Evolutionary conservation across 2,329 filamentous ascomycete species (phyloP).

Genomic region (Talaromyces sp.): DNA sequence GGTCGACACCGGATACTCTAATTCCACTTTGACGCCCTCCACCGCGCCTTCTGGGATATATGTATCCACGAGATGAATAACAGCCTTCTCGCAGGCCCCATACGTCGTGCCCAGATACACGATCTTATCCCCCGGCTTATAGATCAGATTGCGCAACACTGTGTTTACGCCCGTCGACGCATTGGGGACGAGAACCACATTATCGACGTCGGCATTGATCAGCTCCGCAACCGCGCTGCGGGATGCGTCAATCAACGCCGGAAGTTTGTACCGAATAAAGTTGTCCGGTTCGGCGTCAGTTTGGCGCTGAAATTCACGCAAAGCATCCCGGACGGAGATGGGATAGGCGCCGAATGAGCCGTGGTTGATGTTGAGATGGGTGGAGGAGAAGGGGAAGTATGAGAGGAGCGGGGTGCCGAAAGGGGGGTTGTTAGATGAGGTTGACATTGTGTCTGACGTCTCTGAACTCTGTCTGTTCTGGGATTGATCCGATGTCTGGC

Average conservation of each 20-base stretch:
- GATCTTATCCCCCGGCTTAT: constrained; percentile 67
- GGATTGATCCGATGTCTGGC: neutral
- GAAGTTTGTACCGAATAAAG: constrained; percentile 71
- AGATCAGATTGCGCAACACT: constrained; percentile 70
- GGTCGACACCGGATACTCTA: constrained; percentile 69
- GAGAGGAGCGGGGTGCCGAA: constrained; percentile 2
- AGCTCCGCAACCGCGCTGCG: constrained; percentile 55
- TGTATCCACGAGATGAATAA: constrained; percentile 70
- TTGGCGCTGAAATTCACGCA: constrained; percentile 63
- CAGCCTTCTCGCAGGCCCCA: constrained; percentile 69
- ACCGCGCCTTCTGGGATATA: constrained; percentile 44
- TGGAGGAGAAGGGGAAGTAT: constrained; percentile 46
- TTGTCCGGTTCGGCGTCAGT: constrained; percentile 69
- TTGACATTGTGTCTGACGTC: neutral
- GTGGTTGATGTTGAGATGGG: constrained; percentile 19
- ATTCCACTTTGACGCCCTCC: constrained; percentile 52
- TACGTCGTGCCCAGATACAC: constrained; percentile 78
- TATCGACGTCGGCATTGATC: constrained; percentile 59
- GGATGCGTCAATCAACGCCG: constrained; percentile 61
- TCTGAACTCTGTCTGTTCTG: neutral
- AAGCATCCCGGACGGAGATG: constrained; percentile 55
- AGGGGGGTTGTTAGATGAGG: neutral
- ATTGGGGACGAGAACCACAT: constrained; percentile 76
- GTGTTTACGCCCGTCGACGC: constrained; percentile 71
- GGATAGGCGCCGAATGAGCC: constrained; percentile 79